Evolutionary conservation across 495 filamentous ascomycete species (phyloP), one percentile per base, ranked within the genome.

Genomic region (Bombardia bombarda): DNA sequence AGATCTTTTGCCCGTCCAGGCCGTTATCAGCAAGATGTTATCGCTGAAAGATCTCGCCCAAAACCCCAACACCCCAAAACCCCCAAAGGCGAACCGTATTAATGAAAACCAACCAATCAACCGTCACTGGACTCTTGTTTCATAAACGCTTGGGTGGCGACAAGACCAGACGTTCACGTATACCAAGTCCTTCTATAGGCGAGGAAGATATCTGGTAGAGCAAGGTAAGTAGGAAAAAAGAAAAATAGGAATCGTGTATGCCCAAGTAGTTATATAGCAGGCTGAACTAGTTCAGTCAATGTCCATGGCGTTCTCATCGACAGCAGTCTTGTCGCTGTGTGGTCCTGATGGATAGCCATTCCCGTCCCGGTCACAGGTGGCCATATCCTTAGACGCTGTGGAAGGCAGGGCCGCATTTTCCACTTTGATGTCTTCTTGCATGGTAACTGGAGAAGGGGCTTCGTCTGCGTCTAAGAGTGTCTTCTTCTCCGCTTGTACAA

Each of bases 401-500:
- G 40, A 26, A 12, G 47, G 54, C 2, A 53, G 36, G 9, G 12
- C 39, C 7, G 28, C 40, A 10, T 39, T 43, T 17, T 46, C 46
- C 3, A 26, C 17, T 17, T 40, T 38, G 1, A 38, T 36, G 7
- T 8, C 34, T 4, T 45, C 34, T 14, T 51, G 41, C 35, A 43
- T 17, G 9, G 45, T 43, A 1, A 46, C 43, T 21, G 45, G 32
- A 3, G 47, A 39, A 7, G 44, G 43, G n/a, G 20, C 38, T 23
- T 42, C 40, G 26, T 47, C 48, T 5, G 32, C 42, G 32, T 42
- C 28, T 6, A 39, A 40, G 12, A 45, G 37, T 3, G 39, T 43
- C 33, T 52, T 52, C 39, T 54, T 45, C 32, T 54, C 55, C 26
- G 55, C 52, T 26, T 49, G 43, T 3, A 34, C 55, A 31, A 45